phyloP scores from a whole-genome alignment of 78 protist species.

The Diacronema lutheri region DNA sequence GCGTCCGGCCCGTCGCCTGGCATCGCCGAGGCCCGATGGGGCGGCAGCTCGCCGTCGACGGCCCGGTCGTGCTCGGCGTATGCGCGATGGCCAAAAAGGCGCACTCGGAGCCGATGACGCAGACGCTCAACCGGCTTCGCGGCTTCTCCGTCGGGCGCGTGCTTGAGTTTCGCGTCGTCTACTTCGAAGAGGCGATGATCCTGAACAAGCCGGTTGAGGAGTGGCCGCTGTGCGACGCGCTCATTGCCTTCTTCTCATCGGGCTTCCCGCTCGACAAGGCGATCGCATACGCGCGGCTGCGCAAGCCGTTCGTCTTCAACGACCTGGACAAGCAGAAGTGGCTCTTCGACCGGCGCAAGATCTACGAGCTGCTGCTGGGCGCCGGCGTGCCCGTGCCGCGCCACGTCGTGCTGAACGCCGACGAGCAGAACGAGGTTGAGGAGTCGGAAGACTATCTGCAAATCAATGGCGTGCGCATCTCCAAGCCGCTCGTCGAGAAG shows the following conservation, averaged over 20 bases:
- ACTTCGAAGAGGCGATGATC: conserved; percentile 34
- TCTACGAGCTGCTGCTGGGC: conserved; percentile 51
- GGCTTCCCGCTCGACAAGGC: conserved; percentile 83
- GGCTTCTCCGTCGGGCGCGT: neutral
- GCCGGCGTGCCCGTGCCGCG: conserved; percentile 63
- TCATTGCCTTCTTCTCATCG: conserved; percentile 68
- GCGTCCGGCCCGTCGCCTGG: too few relatives aligned
- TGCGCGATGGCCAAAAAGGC: conserved; percentile 54
- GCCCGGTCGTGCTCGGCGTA: conserved; percentile 38
- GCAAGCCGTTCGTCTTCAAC: conserved; percentile 61
- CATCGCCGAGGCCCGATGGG: neutral
- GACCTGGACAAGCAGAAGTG: conserved; percentile 59
- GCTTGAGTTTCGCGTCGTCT: conserved; percentile 35
- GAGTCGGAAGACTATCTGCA: conserved; percentile 27
- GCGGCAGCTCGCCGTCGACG: neutral
- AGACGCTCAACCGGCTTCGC: conserved; percentile 16
- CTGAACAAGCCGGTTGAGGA: conserved; percentile 46
- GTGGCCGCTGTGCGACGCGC: conserved; percentile 78
- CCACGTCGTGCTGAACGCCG: conserved; percentile 24
- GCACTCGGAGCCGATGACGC: conserved; percentile 41
- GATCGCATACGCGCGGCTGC: conserved; percentile 51
- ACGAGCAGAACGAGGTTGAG: neutral
- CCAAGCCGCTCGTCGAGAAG: conserved; percentile 93
- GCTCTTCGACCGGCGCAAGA: conserved; percentile 49
- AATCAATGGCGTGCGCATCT: conserved; percentile 28